These are phyloP conservation scores for Aspergillus ustus DNA, from an alignment of 2,329 filamentous ascomycete genomes.

Conservation along the genomic window DNA sequence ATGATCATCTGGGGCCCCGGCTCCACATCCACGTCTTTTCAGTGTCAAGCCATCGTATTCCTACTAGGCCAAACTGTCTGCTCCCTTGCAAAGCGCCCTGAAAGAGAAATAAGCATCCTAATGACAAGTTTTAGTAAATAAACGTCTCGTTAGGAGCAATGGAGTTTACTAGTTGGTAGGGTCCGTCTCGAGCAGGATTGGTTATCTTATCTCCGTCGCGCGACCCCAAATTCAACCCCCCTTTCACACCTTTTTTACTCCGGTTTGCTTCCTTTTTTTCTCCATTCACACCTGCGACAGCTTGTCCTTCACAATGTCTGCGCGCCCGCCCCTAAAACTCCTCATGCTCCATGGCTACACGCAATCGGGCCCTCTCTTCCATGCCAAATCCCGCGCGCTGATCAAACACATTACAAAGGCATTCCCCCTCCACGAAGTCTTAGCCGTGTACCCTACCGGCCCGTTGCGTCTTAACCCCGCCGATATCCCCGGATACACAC, in stretches of 20 bases:
- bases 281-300: background rate
- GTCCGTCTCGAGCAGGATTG: background rate
- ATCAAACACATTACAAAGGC: conserved; percentile 78
- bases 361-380: conserved; percentile 84
- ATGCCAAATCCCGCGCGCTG: conserved; percentile 83
- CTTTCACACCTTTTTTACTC: background rate
- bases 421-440: conserved; percentile 65
- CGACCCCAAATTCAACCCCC: background rate
- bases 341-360: conserved; percentile 88
- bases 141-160: too few relatives aligned
- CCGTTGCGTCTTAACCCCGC: conserved; percentile 65
- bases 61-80: background rate
- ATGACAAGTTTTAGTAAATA: background rate
- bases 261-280: background rate
- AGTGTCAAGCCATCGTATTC: background rate
- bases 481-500: conserved; percentile 72
- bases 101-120: background rate
- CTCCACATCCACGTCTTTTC: background rate
- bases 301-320: background rate
- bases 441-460: conserved; percentile 70
- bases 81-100: background rate
- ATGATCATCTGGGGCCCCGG: background rate
- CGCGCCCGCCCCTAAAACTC: conserved; percentile 58
- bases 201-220: background rate
- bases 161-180: background rate